Conservation (phyloP, 1,139 yeast genomes). For the Suhomyces bolitotheri region DNA sequence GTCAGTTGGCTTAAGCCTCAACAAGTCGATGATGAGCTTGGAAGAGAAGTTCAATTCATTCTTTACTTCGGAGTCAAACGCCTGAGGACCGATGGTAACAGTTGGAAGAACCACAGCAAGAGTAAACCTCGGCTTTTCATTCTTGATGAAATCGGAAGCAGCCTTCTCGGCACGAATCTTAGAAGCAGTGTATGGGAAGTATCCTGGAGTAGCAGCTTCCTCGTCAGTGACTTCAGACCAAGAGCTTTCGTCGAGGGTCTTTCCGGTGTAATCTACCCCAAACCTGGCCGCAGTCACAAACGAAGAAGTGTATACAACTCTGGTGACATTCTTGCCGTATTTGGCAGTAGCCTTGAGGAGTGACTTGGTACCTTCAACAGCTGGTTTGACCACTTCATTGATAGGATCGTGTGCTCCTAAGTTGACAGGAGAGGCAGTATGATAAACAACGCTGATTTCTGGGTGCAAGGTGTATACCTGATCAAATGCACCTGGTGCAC, state of each 20-base stretch:
- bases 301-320: constrained; percentile 1
- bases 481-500: constrained; percentile 11
- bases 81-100: constrained; percentile 1
- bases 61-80: constrained; percentile 1
- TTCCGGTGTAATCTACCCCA: neutral
- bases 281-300: neutral
- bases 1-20: constrained; percentile 17
- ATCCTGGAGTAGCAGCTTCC: neutral
- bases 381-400: neutral
- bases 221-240: constrained; percentile 1
- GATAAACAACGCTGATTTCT: neutral
- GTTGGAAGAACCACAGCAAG: constrained; percentile 1
- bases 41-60: constrained; percentile 1
- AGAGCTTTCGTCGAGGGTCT: neutral
- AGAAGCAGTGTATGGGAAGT: neutral
- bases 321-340: constrained; percentile 2
- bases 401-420: neutral
- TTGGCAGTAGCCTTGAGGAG: neutral
- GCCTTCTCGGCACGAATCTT: constrained; percentile 1
- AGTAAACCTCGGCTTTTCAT: constrained; percentile 3
- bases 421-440: constrained; percentile 1
- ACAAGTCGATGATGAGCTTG: neutral
- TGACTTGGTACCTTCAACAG: constrained; percentile 1
- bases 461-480: neutral
- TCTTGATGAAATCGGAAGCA: constrained; percentile 1